These are phyloP conservation scores for Trichoderma orchidacearum DNA, from an alignment of 495 filamentous ascomycete genomes.

Conservation along the genomic window DNA sequence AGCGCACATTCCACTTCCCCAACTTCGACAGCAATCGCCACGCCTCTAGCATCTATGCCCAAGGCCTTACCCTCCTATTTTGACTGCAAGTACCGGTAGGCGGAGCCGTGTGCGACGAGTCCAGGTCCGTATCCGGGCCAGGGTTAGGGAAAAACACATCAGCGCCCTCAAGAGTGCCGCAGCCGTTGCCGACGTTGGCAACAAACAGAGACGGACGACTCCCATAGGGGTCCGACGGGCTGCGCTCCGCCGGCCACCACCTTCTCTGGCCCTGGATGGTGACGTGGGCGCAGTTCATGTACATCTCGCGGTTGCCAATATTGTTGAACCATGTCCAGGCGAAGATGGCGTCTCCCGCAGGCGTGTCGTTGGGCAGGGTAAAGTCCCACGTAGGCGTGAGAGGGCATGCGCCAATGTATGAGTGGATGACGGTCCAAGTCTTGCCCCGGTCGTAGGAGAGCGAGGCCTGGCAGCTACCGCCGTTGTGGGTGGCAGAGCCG, in stretches of 20 bases:
- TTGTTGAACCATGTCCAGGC: constrained; percentile 55
- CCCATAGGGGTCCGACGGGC: constrained; percentile 23
- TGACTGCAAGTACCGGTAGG: background rate
- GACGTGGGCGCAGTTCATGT: constrained; percentile 53
- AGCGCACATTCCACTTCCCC: too few species aligned
- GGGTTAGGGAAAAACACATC: constrained; percentile 62
- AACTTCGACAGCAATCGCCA: background rate
- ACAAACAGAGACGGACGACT: constrained; percentile 42
- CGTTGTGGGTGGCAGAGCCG: constrained; percentile 45
- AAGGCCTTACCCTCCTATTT: background rate
- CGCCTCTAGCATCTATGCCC: too few species aligned
- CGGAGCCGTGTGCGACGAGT: constrained; percentile 1
- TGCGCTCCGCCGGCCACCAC: background rate
- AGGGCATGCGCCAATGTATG: constrained; percentile 50
- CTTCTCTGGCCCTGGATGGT: constrained; percentile 32
- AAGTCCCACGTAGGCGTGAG: constrained; percentile 38
- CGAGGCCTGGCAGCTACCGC: constrained; percentile 51
- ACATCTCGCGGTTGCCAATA: constrained; percentile 54
- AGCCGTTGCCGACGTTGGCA: constrained; percentile 43
- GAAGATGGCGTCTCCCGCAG: constrained; percentile 45
- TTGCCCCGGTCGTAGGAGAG: constrained; percentile 49
- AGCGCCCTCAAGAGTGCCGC: constrained; percentile 33
- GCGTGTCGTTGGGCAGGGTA: constrained; percentile 46
- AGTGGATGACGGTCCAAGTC: constrained; percentile 52
- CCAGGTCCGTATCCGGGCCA: constrained; percentile 43